Base-by-base conservation (phyloP, 805 yeast genomes). In the Nakazawaea holstii region DNA sequence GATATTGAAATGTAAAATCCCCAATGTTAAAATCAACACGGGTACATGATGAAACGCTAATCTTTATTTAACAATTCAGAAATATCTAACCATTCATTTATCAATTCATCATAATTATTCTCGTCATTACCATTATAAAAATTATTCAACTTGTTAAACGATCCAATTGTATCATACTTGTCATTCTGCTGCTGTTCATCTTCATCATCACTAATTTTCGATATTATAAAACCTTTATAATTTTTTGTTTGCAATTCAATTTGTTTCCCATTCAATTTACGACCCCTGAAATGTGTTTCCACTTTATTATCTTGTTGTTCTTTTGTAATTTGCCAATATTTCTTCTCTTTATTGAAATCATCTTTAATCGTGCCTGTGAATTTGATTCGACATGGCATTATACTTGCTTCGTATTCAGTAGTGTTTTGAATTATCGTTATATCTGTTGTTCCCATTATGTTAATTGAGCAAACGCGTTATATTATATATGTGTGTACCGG, bases 61-160 rank as follows among this genome's bases (percentile, higher is more conserved):
- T n/a, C n/a, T n/a, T 27, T 46, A 55, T 27, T 54, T 60, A 14
- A 59, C 60, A 28, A 56, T 52, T 11, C 45, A 60, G 37, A 52
- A 55, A 28, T 55, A 53, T 42, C 45, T 60, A 28, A 58, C 64
- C 28, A 61, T 64, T 10, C 49, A 6, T 29, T 20, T 2, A 46
- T 20, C 28, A 36, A 29, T 29, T 40, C 45, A 17, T 11, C 35
- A 20, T 14, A 13, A 14, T 31, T 15, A 14, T 36, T 27, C 2
- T 2, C 10, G 2, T 46, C 46, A 26, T 37, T 32, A 5, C 49
- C 46, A 32, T 46, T 41, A 17, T 17, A n/a, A 17, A 43, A 42
- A n/a, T 15, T 37, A n/a, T 41, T 41, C 32, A 46, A 28, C 11
- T 33, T 15, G 8, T 30, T 13, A 14, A 46, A 46, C n/a, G 40